A percentile compares a stretch with the other conserved stretches of the same genome.
phyloP scores from a whole-genome alignment of 2,329 filamentous ascomycete genomes.

The Amauroascus niger region DNA sequence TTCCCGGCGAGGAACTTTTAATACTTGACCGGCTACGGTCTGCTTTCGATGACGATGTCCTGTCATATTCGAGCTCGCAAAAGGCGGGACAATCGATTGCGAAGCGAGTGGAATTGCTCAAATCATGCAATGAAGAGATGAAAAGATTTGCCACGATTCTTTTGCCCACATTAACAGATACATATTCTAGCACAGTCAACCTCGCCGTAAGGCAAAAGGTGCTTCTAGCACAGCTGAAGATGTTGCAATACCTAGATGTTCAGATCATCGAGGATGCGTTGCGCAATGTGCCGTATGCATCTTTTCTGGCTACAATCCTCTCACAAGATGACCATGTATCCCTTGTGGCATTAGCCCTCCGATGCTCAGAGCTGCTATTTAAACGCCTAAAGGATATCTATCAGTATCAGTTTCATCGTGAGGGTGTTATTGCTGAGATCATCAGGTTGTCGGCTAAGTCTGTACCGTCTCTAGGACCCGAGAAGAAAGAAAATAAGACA shows the following conservation, averaged over 20 bases:
- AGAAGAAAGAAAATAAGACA: conserved; percentile 14
- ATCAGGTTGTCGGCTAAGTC: conserved; percentile 57
- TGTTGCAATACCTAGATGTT: conserved; percentile 89
- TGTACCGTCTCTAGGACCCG: conserved; percentile 23
- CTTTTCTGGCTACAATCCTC: conserved; percentile 86
- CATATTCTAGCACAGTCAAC: conserved; percentile 96
- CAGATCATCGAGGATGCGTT: conserved; percentile 76
- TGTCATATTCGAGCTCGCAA: conserved; percentile 22
- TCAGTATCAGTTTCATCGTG: conserved; percentile 90
- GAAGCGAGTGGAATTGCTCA: conserved; percentile 69
- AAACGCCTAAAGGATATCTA: conserved; percentile 79
- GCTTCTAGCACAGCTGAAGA: conserved; percentile 88
- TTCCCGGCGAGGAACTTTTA: conserved; percentile 47
- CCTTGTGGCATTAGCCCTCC: conserved; percentile 75
- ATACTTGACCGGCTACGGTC: conserved; percentile 40
- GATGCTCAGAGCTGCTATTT: conserved; percentile 80
- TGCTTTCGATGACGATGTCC: conserved; percentile 41
- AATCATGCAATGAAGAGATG: conserved; percentile 75
- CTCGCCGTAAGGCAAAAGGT: conserved; percentile 90
- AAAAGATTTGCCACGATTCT: conserved; percentile 87
- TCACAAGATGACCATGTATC: conserved; percentile 89
- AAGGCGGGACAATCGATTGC: conserved; percentile 52
- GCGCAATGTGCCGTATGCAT: conserved; percentile 83
- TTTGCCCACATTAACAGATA: conserved; percentile 88
- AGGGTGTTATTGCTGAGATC: conserved; percentile 90